Evolutionary conservation across 352 stramenopile genomes (phyloP).

Genomic region (Globisporangium emineosum): DNA sequence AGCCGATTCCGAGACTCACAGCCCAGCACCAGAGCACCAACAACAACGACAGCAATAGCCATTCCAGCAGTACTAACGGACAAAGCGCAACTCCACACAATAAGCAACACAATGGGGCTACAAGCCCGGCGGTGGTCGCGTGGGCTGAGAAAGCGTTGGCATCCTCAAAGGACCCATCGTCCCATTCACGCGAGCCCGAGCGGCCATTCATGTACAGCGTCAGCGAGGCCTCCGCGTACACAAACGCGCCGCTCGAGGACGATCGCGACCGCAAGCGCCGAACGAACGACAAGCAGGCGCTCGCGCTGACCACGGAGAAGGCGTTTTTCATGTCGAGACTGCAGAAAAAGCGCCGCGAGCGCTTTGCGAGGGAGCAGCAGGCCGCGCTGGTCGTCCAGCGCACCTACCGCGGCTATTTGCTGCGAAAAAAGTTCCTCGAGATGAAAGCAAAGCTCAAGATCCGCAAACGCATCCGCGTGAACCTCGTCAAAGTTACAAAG

Average conservation of each 20-base stretch:
- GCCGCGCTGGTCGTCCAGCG: slow-evolving; percentile 55
- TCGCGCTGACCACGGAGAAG: slow-evolving; percentile 39
- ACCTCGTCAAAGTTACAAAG: slow-evolving; percentile 55
- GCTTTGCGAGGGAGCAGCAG: slow-evolving; percentile 32
- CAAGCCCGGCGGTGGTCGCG: background rate
- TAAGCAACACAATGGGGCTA: background rate
- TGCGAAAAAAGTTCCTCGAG: slow-evolving; percentile 42
- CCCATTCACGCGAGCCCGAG: slow-evolving; percentile 17
- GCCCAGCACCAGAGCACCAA: background rate
- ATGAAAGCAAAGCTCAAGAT: slow-evolving; percentile 54
- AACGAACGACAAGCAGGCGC: slow-evolving; percentile 22
- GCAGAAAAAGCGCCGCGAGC: slow-evolving; percentile 23
- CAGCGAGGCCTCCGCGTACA: slow-evolving; percentile 4
- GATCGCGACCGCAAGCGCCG: slow-evolving; percentile 17
- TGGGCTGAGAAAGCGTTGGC: slow-evolving; percentile 9
- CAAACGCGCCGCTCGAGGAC: slow-evolving; percentile 25
- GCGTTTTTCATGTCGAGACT: slow-evolving; percentile 47
- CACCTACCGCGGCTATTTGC: slow-evolving; percentile 44
- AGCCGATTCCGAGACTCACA: slow-evolving; percentile 27
- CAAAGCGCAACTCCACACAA: background rate
- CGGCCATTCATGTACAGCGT: slow-evolving; percentile 8
- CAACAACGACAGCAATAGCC: background rate
- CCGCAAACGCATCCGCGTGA: slow-evolving; percentile 60
- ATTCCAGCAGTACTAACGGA: background rate
- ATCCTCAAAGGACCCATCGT: slow-evolving; percentile 4